Evolutionary conservation across 768 basidiomycete genomes (phyloP).

Genomic region (Melanogaster broomeanus): DNA sequence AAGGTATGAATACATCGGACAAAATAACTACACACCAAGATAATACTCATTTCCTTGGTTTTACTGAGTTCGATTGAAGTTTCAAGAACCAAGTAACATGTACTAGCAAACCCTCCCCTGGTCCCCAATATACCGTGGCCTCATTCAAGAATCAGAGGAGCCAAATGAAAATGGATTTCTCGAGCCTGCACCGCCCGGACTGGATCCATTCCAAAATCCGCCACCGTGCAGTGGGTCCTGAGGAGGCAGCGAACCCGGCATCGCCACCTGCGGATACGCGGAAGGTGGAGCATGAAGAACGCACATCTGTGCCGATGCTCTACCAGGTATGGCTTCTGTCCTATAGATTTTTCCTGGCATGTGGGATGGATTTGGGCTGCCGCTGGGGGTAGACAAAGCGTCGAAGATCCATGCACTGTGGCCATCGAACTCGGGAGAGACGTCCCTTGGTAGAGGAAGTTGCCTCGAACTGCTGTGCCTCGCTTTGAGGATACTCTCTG

Average conservation of each 20-base stretch:
- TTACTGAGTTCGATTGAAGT: too few species aligned
- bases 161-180: neutral
- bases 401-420: neutral
- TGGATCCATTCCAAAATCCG: neutral
- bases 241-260: constrained; percentile 26
- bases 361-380: neutral
- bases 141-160: neutral
- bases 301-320: neutral
- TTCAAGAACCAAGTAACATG: too few species aligned
- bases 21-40: too few species aligned
- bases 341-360: neutral
- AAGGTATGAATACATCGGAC: too few species aligned
- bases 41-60: too few species aligned
- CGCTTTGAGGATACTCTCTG: neutral
- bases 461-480: constrained; percentile 1
- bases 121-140: too few species aligned
- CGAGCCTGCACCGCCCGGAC: neutral
- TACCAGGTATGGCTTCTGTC: neutral
- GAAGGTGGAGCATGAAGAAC: constrained; percentile 22
- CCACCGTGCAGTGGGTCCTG: neutral
- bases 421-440: neutral
- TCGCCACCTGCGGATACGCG: constrained; percentile 25
- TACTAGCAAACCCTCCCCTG: too few species aligned
- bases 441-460: neutral
- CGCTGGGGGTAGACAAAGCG: neutral